phyloP scores from a whole-genome alignment of 768 basidiomycete genomes.

The Trametes villosa region DNA sequence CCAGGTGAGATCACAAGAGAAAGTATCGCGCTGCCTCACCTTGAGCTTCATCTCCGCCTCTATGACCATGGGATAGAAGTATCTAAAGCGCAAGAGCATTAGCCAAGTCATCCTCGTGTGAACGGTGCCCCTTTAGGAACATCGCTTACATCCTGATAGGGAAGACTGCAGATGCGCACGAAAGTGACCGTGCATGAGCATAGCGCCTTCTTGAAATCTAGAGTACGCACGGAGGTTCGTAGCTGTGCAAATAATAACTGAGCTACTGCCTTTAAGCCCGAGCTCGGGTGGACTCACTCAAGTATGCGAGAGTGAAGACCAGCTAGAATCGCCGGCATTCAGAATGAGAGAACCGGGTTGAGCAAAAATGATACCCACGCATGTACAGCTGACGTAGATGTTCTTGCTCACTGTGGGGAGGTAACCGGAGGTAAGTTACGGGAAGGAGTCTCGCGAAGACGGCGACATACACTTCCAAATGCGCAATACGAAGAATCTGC shows the following conservation, averaged over 20 bases:
- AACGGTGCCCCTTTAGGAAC: too few relatives aligned
- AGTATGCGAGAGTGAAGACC: conserved; percentile 1
- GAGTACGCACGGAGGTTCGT: conserved; percentile 10
- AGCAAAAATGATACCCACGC: neutral
- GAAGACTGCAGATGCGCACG: neutral
- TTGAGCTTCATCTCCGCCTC: conserved; percentile 6
- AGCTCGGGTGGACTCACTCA: neutral
- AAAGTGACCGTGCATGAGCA: too few relatives aligned
- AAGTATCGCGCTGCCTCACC: too few relatives aligned
- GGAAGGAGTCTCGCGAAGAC: neutral
- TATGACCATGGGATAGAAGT: neutral
- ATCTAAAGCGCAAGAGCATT: too few relatives aligned
- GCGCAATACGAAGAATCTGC: conserved; percentile 5
- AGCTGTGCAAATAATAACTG: neutral
- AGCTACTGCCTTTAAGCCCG: neutral
- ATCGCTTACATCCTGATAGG: neutral
- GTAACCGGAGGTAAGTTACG: neutral
- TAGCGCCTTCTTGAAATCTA: neutral
- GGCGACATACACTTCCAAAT: conserved; percentile 3
- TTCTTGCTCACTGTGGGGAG: conserved; percentile 1
- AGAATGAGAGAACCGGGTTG: neutral
- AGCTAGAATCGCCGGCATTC: too few relatives aligned
- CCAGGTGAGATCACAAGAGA: too few relatives aligned
- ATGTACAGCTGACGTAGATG: neutral
- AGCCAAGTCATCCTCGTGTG: too few relatives aligned